These are phyloP conservation scores for Penicillium sp. DNA, from an alignment of 2,329 filamentous ascomycete species.

Conservation along the genomic window DNA sequence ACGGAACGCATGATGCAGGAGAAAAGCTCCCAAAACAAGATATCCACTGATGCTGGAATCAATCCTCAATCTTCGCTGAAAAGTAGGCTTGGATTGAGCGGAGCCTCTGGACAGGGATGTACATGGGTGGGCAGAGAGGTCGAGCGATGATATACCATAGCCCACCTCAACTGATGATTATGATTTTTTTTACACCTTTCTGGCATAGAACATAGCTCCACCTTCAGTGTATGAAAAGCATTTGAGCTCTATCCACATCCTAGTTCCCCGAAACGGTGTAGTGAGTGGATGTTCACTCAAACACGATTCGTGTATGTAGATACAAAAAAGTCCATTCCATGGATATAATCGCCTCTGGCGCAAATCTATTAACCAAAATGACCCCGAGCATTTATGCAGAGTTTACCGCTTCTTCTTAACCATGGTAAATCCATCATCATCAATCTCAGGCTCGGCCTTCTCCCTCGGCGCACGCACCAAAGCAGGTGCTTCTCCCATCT, in stretches of 20 bases:
- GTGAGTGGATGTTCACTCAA: not conserved
- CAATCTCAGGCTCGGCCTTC: conserved; percentile 65
- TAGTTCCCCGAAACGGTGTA: not conserved
- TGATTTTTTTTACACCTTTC: conserved; percentile 23
- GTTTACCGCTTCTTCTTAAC: conserved; percentile 61
- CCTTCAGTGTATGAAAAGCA: conserved; percentile 17
- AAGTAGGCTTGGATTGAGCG: conserved; percentile 1
- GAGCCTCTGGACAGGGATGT: conserved; percentile 13
- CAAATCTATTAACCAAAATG: conserved; percentile 1
- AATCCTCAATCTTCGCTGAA: not conserved
- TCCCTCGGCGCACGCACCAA: conserved; percentile 57
- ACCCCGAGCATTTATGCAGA: not conserved
- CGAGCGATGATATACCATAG: conserved; percentile 22
- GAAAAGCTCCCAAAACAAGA: conserved; percentile 7
- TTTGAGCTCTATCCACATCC: conserved; percentile 4
- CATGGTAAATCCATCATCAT: conserved; percentile 77
- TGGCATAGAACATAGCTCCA: conserved; percentile 23
- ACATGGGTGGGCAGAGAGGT: conserved; percentile 17
- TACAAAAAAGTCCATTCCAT: conserved; percentile 7
- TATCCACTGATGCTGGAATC: not conserved
- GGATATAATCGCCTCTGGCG: not conserved
- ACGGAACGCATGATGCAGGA: conserved; percentile 2
- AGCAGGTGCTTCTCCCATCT: conserved; percentile 66
- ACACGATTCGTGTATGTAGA: conserved; percentile 9
- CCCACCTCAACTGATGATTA: conserved; percentile 33